phyloP scores from a whole-genome alignment of 1,284 basidiomycete genomes.

The Bondarzewia mesenterica region DNA sequence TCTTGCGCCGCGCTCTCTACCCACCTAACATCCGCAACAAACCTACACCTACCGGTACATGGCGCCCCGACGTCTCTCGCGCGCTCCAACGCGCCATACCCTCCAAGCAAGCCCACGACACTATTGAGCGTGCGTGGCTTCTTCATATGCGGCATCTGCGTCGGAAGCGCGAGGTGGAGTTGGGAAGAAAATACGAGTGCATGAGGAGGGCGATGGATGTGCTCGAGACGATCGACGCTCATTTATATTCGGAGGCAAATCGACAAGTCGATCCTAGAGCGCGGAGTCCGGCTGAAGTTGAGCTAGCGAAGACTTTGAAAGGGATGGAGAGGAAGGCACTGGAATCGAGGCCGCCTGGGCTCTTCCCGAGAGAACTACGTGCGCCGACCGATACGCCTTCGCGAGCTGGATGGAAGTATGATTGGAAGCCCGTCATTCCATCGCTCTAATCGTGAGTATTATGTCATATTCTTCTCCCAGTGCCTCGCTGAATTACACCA shows the following conservation, averaged over 20 bases:
- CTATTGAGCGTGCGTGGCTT: conserved; percentile 88
- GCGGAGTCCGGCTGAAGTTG: conserved; percentile 47
- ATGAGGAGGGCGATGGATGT: conserved; percentile 80
- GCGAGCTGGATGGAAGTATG: conserved; percentile 69
- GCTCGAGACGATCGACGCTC: conserved; percentile 58
- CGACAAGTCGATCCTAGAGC: conserved; percentile 66
- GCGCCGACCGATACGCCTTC: conserved; percentile 76
- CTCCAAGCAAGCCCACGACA: conserved; percentile 84
- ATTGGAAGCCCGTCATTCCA: conserved; percentile 60
- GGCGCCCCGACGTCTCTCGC: conserved; percentile 67
- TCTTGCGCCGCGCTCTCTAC: conserved; percentile 73
- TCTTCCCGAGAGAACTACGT: conserved; percentile 78
- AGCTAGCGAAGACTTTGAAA: conserved; percentile 53
- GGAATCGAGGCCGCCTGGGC: conserved; percentile 71
- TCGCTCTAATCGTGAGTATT: not conserved
- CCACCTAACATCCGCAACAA: conserved; percentile 65
- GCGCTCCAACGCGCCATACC: conserved; percentile 73
- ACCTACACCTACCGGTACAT: conserved; percentile 70
- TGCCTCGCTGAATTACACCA: too few species aligned
- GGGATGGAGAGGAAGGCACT: conserved; percentile 61
- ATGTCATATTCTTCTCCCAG: too few species aligned
- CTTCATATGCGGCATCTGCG: conserved; percentile 73
- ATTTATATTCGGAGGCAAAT: conserved; percentile 70
- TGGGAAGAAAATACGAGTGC: conserved; percentile 65
- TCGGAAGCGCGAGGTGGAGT: conserved; percentile 56